Conservation (phyloP, 2,329 filamentous ascomycete species). For the Colletotrichum acutatum region DNA sequence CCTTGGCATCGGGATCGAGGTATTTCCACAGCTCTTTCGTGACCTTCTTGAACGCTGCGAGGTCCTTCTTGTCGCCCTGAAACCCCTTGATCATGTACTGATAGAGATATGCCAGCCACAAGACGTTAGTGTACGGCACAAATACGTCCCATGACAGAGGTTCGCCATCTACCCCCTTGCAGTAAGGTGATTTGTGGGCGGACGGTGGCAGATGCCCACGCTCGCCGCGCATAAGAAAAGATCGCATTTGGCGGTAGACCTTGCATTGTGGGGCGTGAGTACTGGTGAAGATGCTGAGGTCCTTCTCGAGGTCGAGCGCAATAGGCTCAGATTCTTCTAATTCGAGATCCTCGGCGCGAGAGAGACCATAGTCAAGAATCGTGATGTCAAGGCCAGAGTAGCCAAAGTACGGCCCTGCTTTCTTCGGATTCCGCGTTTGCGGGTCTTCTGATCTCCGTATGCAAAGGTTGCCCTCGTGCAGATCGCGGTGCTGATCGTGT, state of each 20-base stretch:
- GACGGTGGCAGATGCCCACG: constrained; percentile 60
- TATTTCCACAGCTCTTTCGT: constrained; percentile 66
- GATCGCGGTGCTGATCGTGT: constrained; percentile 65
- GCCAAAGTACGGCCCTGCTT: constrained; percentile 58
- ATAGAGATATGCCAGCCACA: constrained; percentile 74
- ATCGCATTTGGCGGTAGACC: constrained; percentile 72
- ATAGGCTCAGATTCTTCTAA: constrained; percentile 48
- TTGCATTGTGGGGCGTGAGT: constrained; percentile 69
- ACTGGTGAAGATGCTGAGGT: constrained; percentile 69
- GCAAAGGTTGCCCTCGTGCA: constrained; percentile 74
- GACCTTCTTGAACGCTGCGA: constrained; percentile 56
- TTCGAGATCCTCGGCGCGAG: constrained; percentile 61
- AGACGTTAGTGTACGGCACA: constrained; percentile 71
- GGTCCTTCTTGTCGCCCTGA: constrained; percentile 56
- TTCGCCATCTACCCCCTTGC: constrained; percentile 46
- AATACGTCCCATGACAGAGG: constrained; percentile 65
- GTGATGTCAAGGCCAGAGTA: constrained; percentile 72
- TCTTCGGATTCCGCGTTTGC: constrained; percentile 43
- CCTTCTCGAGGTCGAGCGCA: constrained; percentile 69
- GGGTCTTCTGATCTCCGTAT: constrained; percentile 57
- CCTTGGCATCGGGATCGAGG: constrained; percentile 61
- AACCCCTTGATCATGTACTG: constrained; percentile 62
- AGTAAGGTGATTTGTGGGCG: constrained; percentile 58
- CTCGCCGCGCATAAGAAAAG: constrained; percentile 64
- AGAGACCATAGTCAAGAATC: constrained; percentile 74